These are phyloP conservation scores for Phytophthora melonis DNA, from an alignment of 352 stramenopile species.

Conservation along the genomic window DNA sequence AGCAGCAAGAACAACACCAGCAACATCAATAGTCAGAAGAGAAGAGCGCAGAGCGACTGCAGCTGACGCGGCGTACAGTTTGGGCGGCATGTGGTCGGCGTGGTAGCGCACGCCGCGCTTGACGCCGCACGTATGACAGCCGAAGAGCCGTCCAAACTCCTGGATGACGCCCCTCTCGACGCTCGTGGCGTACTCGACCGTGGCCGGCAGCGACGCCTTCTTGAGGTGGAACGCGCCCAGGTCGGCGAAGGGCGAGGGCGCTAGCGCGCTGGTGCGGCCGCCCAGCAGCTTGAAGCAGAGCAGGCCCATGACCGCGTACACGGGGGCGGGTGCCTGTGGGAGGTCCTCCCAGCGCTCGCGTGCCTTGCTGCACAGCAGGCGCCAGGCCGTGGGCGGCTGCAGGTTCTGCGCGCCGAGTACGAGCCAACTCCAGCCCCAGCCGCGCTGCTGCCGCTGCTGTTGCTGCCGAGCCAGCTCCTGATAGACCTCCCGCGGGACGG, in stretches of 20 bases:
- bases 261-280: conserved; percentile 70
- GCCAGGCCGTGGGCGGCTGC: conserved; percentile 37
- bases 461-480: conserved; percentile 36
- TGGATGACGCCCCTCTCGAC: conserved; percentile 77
- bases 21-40: too few species aligned
- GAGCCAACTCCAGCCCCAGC: conserved; percentile 35
- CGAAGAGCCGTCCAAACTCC: conserved; percentile 80
- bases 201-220: conserved; percentile 81
- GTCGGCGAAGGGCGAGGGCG: conserved; percentile 80
- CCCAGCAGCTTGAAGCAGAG: conserved; percentile 82
- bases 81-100: conserved; percentile 89
- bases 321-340: conserved; percentile 56
- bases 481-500: conserved; percentile 53
- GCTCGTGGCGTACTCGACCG: conserved; percentile 71
- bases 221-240: conserved; percentile 82
- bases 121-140: conserved; percentile 86
- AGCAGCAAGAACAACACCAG: too few species aligned
- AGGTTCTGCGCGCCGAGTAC: conserved; percentile 33
- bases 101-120: conserved; percentile 76
- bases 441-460: conserved; percentile 21
- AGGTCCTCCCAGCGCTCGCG: conserved; percentile 49
- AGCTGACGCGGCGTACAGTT: conserved; percentile 53
- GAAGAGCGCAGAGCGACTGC: neutral
- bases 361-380: conserved; percentile 34
- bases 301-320: conserved; percentile 81